Evolutionary conservation across 768 basidiomycete species (phyloP), one percentile per base, ranked within the genome.

Genomic region (Auriscalpium vulgare): DNA sequence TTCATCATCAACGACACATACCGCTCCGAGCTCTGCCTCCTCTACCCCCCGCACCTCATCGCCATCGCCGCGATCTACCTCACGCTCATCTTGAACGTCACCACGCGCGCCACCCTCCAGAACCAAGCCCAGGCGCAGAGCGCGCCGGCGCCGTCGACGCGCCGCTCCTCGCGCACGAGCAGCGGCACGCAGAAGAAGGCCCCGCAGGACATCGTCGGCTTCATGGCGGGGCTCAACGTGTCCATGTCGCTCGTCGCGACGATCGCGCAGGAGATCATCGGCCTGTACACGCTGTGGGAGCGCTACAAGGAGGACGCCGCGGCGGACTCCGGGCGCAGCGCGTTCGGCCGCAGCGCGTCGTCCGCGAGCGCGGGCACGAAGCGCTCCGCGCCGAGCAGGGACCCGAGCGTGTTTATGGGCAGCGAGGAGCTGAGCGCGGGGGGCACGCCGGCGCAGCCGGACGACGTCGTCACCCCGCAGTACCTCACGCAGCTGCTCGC

Each of bases 1-100:
- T 94, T 93, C 67, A 84, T 97, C 67, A 83, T 99, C 66, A 99
- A 98, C 72, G 95, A 98, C 69, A 93, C 90, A 0, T 97, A 93
- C 66, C 84, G 95, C 53, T 94, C 91, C 5, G 90, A 95, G 54
- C 75, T 99, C 17, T 93, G 91, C 66, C 83, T 99, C n/a, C 71
- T 97, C 34, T 87, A 98, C 67, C 95, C 97, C 0, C 97, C 97
- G 0, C 93, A 98, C 67, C 75, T 97, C 55, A 90, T 98, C 61
- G 93, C 95, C 19, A 81, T 97, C 65, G 86, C 95, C 0, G 88
- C 91, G 0, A 81, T 99, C 54, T 97, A 93, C 72, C 82, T 97
- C 56, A 87, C 90, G 0, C 84, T 92, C 65, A 80, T 87, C 50
- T 75, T 93, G 10, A 85, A 91, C 64, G 71, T 76, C 0, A 80